phyloP scores from a whole-genome alignment of 257 asterid species.

The Nicotiana noctiflora region DNA sequence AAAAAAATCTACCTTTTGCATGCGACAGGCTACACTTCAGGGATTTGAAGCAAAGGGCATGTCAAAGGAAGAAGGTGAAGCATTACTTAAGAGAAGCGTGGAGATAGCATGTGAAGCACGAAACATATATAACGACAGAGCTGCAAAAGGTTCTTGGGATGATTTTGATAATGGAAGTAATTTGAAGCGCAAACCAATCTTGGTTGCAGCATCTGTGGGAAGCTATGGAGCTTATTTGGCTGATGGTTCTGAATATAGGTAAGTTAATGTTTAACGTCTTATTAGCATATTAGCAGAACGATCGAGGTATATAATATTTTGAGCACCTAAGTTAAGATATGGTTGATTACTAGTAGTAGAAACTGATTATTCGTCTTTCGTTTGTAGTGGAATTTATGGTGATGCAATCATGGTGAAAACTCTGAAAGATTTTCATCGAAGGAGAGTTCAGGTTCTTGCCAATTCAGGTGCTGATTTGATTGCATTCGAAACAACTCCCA shows the following conservation, averaged over 20 bases:
- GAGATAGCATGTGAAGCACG: constrained; percentile 76
- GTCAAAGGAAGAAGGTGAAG: constrained; percentile 50
- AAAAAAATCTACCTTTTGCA: background rate
- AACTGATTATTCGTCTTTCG: background rate
- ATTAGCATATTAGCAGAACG: background rate
- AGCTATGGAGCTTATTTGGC: constrained; percentile 86
- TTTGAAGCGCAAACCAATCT: constrained; percentile 27
- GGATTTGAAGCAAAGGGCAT: constrained; percentile 83
- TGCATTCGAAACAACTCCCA: constrained; percentile 89
- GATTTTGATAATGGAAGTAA: constrained; percentile 10
- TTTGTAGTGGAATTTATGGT: constrained; percentile 67
- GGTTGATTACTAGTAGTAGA: background rate
- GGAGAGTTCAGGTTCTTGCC: constrained; percentile 76
- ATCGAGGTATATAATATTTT: background rate
- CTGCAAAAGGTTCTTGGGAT: constrained; percentile 45
- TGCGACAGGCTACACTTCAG: constrained; percentile 68
- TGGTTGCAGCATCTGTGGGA: constrained; percentile 87
- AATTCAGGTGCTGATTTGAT: constrained; percentile 68
- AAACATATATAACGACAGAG: constrained; percentile 37
- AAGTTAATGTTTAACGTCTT: background rate
- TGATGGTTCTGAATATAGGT: constrained; percentile 90
- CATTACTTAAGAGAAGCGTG: constrained; percentile 51
- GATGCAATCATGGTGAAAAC: constrained; percentile 35
- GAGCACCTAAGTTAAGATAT: background rate
- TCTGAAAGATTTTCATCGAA: constrained; percentile 74